phyloP scores from a whole-genome alignment of 306 rosid genomes.

The Pueraria montana region DNA sequence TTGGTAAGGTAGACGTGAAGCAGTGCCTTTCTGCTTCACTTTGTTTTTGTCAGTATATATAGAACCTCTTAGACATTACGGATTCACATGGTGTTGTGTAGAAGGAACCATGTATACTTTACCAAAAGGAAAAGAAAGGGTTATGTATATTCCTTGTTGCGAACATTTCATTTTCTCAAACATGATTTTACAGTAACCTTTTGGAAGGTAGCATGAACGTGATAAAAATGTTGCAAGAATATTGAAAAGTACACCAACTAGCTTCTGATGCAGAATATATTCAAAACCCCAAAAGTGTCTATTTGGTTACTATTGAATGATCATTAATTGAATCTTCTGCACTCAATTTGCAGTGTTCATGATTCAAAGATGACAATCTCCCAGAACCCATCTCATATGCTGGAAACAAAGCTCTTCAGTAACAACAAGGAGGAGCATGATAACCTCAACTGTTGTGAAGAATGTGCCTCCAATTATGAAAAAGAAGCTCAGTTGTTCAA shows the following conservation, averaged over 20 bases:
- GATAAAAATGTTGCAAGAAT: slow-evolving; percentile 26
- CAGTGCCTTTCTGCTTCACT: slow-evolving; percentile 61
- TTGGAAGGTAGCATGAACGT: slow-evolving; percentile 21
- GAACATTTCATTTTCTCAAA: slow-evolving; percentile 23
- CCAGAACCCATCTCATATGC: slow-evolving; percentile 51
- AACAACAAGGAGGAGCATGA: slow-evolving; percentile 63
- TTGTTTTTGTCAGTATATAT: slow-evolving; percentile 58
- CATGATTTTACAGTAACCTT: slow-evolving; percentile 16
- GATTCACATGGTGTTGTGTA: slow-evolving; percentile 51
- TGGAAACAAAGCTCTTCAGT: slow-evolving; percentile 65
- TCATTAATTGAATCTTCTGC: slow-evolving; percentile 46
- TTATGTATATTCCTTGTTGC: slow-evolving; percentile 17
- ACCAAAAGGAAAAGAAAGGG: slow-evolving; percentile 29
- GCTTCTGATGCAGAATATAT: not conserved
- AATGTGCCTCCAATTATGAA: slow-evolving; percentile 78
- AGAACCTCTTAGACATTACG: slow-evolving; percentile 48
- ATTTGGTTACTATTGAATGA: slow-evolving; percentile 14
- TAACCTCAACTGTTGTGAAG: slow-evolving; percentile 71
- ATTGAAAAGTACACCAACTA: not conserved
- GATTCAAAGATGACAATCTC: slow-evolving; percentile 67
- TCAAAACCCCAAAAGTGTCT: not conserved
- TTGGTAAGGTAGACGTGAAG: slow-evolving; percentile 61
- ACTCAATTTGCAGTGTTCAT: slow-evolving; percentile 64
- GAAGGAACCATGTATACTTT: slow-evolving; percentile 41
- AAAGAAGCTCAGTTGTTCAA: slow-evolving; percentile 79